Evolutionary conservation across 1,284 basidiomycete genomes (phyloP), one percentile per base, ranked within the genome.

Genomic region (Wallemia hederae): DNA sequence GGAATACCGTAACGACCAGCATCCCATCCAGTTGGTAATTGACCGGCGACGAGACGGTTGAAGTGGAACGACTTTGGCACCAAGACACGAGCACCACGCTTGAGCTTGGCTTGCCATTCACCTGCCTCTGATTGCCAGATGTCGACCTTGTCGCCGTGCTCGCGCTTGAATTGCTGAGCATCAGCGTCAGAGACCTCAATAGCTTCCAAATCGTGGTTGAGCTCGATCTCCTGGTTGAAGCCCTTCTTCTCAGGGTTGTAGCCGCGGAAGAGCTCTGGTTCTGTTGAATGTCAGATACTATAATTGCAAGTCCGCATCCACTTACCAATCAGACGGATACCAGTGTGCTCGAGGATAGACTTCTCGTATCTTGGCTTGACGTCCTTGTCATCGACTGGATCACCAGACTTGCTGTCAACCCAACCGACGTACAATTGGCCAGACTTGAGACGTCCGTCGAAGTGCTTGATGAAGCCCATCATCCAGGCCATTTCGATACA

Each of bases 401-500:
- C 91, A 58, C 76, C 79, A n/a, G 83, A 80, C 77, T 96, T 92
- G 67, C 80, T 80, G 67, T 97, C 92, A 60, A 97, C 89, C 92
- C 92, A 98, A 58, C 92, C 92, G 66, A 98, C 92, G 69, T 97
- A 85, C 55, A 92, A 76, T 56, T 82, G 79, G 56, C 87, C 88
- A 67, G 85, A 81, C 74, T 94, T 91, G 68, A 98, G 78, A 63
- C 86, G 85, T 24, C 92, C 94, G 66, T 98, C 87, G 70, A 96
- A 90, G 76, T 97, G 89, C 74, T 92, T 96, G 78, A 97, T 96
- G 72, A 80, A 80, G 57, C 94, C 91, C 86, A 94, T 97, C 73
- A 96, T 84, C 90, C 92, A 98, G 17, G 92, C 91, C 83, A 98
- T 91, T 75, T 98, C 92, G 67, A 98, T 94, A 69, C 86, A 87